phyloP scores from a whole-genome alignment of 179 eudicot genomes.

The Beta macrorhiza region DNA sequence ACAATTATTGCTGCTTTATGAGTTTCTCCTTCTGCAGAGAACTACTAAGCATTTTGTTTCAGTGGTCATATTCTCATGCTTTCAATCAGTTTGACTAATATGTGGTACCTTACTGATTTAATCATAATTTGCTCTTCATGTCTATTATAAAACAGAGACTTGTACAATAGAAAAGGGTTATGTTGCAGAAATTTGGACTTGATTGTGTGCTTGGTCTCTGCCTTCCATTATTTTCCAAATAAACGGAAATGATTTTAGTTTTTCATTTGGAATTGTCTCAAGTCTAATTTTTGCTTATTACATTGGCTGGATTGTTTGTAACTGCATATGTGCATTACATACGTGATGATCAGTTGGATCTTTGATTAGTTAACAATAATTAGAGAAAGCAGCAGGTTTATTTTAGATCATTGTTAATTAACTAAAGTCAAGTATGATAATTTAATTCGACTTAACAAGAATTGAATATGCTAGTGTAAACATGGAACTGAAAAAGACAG shows the following conservation, averaged over 20 bases:
- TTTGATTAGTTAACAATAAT: background rate
- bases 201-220: background rate
- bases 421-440: background rate
- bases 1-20: background rate
- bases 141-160: background rate
- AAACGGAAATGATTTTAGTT: too few species aligned
- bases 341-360: background rate
- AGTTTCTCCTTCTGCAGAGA: conserved; percentile 13
- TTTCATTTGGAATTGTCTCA: background rate
- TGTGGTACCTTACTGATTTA: background rate
- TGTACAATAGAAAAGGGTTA: background rate
- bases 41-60: background rate
- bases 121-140: background rate
- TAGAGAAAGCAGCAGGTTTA: background rate
- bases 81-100: background rate
- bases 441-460: background rate
- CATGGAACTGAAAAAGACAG: background rate
- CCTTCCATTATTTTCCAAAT: too few species aligned
- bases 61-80: background rate
- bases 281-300: background rate
- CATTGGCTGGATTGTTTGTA: background rate
- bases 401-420: background rate
- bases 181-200: conserved; percentile 1
- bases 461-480: background rate
- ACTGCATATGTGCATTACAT: background rate